These are phyloP conservation scores for Penicillium thymicola DNA, from an alignment of 2,329 filamentous ascomycete species.

Conservation along the genomic window DNA sequence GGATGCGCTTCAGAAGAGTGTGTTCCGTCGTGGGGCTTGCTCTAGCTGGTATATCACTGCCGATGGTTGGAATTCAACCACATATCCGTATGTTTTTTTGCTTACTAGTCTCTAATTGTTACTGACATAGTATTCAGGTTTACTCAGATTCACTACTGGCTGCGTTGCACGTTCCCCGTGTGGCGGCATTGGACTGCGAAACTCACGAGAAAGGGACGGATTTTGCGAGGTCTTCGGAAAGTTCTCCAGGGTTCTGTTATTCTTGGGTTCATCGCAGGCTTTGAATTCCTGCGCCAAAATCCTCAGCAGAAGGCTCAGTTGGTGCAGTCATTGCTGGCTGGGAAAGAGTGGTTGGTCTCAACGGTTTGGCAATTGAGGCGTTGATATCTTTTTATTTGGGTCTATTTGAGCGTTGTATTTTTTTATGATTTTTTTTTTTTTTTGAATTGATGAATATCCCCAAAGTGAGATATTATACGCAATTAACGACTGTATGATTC, in stretches of 20 bases:
- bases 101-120: background rate
- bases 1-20: conserved; percentile 42
- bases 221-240: conserved; percentile 26
- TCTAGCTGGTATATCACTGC: conserved; percentile 50
- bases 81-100: conserved; percentile 42
- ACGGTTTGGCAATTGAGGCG: background rate
- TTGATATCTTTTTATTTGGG: background rate
- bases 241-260: conserved; percentile 21
- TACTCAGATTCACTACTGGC: conserved; percentile 51
- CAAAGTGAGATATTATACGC: background rate
- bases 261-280: conserved; percentile 15
- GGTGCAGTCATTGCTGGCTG: conserved; percentile 8
- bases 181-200: conserved; percentile 55
- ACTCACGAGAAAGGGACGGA: conserved; percentile 49
- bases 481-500: background rate
- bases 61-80: conserved; percentile 50
- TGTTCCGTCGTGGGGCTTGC: conserved; percentile 49
- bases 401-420: background rate
- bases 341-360: conserved; percentile 13
- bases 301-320: conserved; percentile 9
- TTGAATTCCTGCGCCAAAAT: conserved; percentile 15
- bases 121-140: conserved; percentile 35
- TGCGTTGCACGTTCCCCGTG: conserved; percentile 51
- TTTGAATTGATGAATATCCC: too few species aligned
- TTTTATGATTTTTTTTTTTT: background rate